Percentiles rank a stretch among this genome's conserved stretches.
Conservation (phyloP, 176 grass and related monocot species). For the Zea mays region DNA sequence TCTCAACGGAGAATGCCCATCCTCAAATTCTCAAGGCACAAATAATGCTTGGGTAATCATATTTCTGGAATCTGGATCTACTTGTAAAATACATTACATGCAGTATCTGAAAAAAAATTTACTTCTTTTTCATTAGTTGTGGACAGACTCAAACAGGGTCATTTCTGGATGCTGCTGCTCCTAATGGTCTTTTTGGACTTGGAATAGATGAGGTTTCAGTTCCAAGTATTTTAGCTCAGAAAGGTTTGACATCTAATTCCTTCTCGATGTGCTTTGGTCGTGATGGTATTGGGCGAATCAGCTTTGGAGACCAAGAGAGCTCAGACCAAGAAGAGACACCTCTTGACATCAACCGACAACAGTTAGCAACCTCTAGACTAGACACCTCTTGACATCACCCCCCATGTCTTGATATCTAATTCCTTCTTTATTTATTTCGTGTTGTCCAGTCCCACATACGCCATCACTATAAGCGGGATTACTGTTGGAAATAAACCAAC, state of each 20-base stretch:
- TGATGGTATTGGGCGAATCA: conserved; percentile 75
- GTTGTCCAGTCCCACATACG: conserved; percentile 59
- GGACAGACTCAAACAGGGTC: conserved; percentile 76
- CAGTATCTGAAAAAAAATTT: background rate
- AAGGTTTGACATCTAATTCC: conserved; percentile 60
- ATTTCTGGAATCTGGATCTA: background rate
- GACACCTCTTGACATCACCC: background rate
- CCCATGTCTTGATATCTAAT: background rate
- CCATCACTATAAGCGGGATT: conserved; percentile 53
- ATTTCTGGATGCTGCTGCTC: conserved; percentile 68
- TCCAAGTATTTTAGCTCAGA: conserved; percentile 65
- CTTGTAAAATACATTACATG: background rate
- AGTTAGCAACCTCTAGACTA: conserved; percentile 41
- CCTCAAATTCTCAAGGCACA: conserved; percentile 60
- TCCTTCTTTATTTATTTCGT: background rate
- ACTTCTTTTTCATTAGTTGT: conserved; percentile 49
- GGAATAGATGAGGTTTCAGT: conserved; percentile 64
- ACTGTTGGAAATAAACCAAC: conserved; percentile 48
- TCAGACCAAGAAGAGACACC: conserved; percentile 70
- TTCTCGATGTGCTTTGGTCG: conserved; percentile 88
- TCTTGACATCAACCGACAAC: conserved; percentile 53
- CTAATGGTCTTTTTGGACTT: conserved; percentile 82
- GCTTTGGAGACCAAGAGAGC: conserved; percentile 79
- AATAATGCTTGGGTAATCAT: conserved; percentile 74
- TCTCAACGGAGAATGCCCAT: conserved; percentile 53